Conservation (phyloP, 2,329 filamentous ascomycete species). For the Pochonia chlamydosporia region DNA sequence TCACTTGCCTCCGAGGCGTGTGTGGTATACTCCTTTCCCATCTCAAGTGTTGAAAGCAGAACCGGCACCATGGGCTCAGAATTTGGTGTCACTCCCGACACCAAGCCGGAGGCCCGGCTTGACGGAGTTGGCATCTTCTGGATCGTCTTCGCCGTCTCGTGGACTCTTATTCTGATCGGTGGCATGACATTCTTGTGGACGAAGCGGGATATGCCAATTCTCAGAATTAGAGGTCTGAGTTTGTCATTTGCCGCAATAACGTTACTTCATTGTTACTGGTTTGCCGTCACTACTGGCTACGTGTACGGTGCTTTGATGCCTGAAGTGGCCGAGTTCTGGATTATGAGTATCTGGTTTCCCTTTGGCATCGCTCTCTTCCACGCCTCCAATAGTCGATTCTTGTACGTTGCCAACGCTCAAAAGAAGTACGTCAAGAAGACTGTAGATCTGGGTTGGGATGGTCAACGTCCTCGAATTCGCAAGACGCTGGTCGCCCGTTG, state of each 20-base stretch:
- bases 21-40: background rate
- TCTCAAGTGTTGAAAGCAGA: background rate
- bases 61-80: slow-evolving; percentile 22
- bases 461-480: slow-evolving; percentile 9
- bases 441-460: slow-evolving; percentile 6
- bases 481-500: slow-evolving; percentile 30
- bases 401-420: slow-evolving; percentile 52
- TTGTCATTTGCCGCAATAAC: slow-evolving; percentile 34
- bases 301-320: slow-evolving; percentile 35
- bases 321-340: slow-evolving; percentile 55
- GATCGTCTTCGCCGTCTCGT: slow-evolving; percentile 28
- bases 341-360: slow-evolving; percentile 61
- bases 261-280: slow-evolving; percentile 37
- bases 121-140: slow-evolving; percentile 36
- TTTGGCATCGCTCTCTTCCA: slow-evolving; percentile 62
- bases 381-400: slow-evolving; percentile 55
- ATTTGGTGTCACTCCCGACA: slow-evolving; percentile 24
- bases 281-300: slow-evolving; percentile 33
- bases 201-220: slow-evolving; percentile 33
- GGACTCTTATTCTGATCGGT: slow-evolving; percentile 31
- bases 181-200: slow-evolving; percentile 35
- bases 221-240: slow-evolving; percentile 33
- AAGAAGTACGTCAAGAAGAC: slow-evolving; percentile 29
- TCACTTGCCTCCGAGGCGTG: too few relatives aligned
- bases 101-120: slow-evolving; percentile 24